Base-by-base conservation (phyloP, 2,329 filamentous ascomycete genomes). In the Curvularia sp. region DNA sequence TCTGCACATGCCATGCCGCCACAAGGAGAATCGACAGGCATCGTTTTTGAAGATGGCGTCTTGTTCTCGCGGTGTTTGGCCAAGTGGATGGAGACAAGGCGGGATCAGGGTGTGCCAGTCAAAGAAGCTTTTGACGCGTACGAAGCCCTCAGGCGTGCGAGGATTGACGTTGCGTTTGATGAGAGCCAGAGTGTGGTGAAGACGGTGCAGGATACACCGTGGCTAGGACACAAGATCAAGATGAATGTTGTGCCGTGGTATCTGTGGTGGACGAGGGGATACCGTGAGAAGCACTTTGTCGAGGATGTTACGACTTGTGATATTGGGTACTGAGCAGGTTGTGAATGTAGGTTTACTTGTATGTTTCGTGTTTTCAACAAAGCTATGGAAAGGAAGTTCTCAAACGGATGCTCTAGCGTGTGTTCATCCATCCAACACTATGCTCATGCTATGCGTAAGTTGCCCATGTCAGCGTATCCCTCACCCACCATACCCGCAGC, bases 21-120 rank as follows among this genome's bases (percentile, higher is more conserved):
- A 3, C 81, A 83, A 57, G 82, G 82, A 10, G 81, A 83, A 60
- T 78, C 75, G 30, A 83, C 81, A 3, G 82, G 82, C 15, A 79
- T 84, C 32, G 80, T 83, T 9, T 83, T 84, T 60, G 82, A 84
- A 69, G 82, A 84, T 64, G 82, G 79, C 2, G 79, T 83, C 34
- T 67, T 84, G 52, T 79, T 84, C 68, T 77, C 81, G 21, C 69
- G 79, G 47, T 80, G 77, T 68, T 57, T 81, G 46, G 76, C 73
- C 1, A 68, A 73, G 42, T 80, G 79, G 79, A 75, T 80, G 65
- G 74, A 80, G 55, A 77, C 74, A 57, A 72, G 74, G 43, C 42
- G 53, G 12, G 52, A 60, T 5, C 53, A 63, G 28, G 71, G 65
- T 21, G 72, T 64, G 25, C 70, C 69, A 4, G 75, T 83, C 36